Percentiles rank a stretch among this genome's conserved stretches.
phyloP scores from a whole-genome alignment of 1,284 basidiomycete genomes.

The Naganishia sp. region DNA sequence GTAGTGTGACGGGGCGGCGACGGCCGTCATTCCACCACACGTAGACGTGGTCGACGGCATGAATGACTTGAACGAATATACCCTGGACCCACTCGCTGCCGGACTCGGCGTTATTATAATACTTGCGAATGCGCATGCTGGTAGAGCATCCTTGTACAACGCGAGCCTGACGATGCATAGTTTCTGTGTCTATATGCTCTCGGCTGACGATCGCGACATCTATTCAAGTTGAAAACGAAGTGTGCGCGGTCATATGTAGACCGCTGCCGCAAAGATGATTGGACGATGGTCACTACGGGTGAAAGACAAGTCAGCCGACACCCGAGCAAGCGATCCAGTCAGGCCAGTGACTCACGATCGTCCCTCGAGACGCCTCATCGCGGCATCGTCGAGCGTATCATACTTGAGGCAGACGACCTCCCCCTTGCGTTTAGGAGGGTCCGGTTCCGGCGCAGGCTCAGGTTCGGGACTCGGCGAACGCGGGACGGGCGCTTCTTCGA shows the following conservation, averaged over 20 bases:
- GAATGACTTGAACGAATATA: no score
- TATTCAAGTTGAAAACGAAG: not conserved
- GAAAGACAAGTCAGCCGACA: not conserved
- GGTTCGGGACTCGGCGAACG: conserved; percentile 11
- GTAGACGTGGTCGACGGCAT: not conserved
- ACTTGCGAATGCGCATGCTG: not conserved
- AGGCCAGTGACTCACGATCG: conserved; percentile 40
- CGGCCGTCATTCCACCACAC: not conserved
- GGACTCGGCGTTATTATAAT: not conserved
- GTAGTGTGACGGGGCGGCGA: not conserved
- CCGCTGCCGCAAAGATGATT: conserved; percentile 51
- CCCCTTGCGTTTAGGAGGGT: conserved; percentile 37
- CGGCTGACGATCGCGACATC: not conserved
- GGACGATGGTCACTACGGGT: conserved; percentile 50
- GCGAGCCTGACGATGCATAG: not conserved
- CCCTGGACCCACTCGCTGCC: not conserved
- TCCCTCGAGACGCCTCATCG: conserved; percentile 52
- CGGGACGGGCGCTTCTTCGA: not conserved
- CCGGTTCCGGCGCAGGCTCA: not conserved
- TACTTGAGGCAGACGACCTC: conserved; percentile 53
- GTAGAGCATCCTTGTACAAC: not conserved
- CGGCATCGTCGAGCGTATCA: conserved; percentile 53
- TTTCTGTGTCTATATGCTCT: not conserved
- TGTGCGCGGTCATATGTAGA: conserved; percentile 42
- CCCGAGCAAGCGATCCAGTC: not conserved